A percentile compares a stretch with the other conserved stretches of the same genome.
These are phyloP conservation scores for Spirogloea muscicola DNA, from an alignment of 139 green algal genomes.

Conservation along the genomic window DNA sequence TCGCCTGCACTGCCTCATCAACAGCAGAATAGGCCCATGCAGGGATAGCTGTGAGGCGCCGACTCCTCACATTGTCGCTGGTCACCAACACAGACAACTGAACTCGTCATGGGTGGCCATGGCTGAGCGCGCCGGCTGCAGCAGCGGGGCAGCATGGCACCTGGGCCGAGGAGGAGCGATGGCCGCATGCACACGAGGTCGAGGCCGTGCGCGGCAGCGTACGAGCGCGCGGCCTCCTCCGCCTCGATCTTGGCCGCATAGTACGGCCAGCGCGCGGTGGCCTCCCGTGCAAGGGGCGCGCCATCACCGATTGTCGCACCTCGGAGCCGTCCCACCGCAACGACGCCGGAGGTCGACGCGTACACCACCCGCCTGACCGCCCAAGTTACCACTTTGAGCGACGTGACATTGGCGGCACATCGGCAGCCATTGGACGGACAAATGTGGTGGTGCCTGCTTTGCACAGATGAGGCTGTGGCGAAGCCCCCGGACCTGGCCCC, in stretches of 20 bases:
- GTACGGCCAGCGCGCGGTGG: slow-evolving; percentile 31
- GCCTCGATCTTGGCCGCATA: slow-evolving; percentile 36
- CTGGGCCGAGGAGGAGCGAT: slow-evolving; percentile 35
- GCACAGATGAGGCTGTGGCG: too few relatives aligned
- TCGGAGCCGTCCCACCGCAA: not conserved
- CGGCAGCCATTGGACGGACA: too few relatives aligned
- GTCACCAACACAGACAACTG: not conserved
- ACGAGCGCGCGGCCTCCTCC: slow-evolving; percentile 12
- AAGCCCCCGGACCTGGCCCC: too few relatives aligned
- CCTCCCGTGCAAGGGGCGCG: slow-evolving; percentile 27
- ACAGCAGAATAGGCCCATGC: not conserved
- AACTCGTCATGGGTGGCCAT: not conserved
- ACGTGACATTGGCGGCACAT: too few relatives aligned
- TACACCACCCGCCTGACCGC: slow-evolving; percentile 40
- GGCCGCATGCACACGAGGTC: slow-evolving; percentile 42
- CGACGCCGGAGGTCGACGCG: slow-evolving; percentile 33
- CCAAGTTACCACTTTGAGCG: too few relatives aligned
- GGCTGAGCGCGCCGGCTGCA: not conserved
- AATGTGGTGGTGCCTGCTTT: too few relatives aligned
- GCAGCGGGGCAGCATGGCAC: not conserved
- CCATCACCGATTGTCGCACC: not conserved
- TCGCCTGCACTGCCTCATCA: not conserved
- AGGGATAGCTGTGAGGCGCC: not conserved
- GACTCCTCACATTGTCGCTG: not conserved
- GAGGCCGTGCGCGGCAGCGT: slow-evolving; percentile 6